Base-by-base conservation (phyloP, 2,329 filamentous ascomycete genomes). In the Zymoseptoria brevis region DNA sequence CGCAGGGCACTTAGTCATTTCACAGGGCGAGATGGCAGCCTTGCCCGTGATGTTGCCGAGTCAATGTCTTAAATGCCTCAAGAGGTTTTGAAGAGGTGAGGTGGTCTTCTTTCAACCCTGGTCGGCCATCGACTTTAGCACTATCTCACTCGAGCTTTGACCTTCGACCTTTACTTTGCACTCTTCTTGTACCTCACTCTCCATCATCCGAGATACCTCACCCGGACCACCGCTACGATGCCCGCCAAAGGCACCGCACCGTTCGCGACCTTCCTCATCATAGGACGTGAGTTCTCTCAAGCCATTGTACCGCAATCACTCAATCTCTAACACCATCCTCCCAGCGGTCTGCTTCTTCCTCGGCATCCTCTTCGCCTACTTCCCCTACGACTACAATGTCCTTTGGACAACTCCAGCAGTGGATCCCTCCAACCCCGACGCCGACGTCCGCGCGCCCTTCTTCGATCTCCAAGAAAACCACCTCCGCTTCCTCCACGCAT, bases 261-360 rank as follows among this genome's bases (percentile, higher is more conserved):
- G 54, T 99, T 99, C 74, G 91, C 92, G 75, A 96, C 94, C 53
- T 96, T 96, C 73, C 87, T 99, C 76, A 96, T 99, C 73, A 87
- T 97, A 67, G 92, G 90, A 66, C 91, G 93, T 96, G 83, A 73
- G 90, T 84, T 55, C 49, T 53, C 53, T 52, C 7, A 6, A 35
- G 16, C 35, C 16, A 48, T 22, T 19, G 5, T 56, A 45, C 68
- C 92, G 88, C 13, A 8, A 49, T 24, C 19, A 88, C 64, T 21
- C n/a, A 21, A 9, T 64, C 69, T 60, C 63, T 58, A 59, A 58
- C 19, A n/a, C 22, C 16, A 24, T 19, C 56, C 54, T 30, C 45
- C 51, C 66, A 80, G 79, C 79, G 61, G 91, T 89, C 66, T 96
- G 90, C 76, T 99, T 99, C 84, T 96, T 97, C 83, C 88, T 99